Evolutionary conservation across 176 grass and related monocot species (phyloP).

Genomic region (Metroxylon sagu): DNA sequence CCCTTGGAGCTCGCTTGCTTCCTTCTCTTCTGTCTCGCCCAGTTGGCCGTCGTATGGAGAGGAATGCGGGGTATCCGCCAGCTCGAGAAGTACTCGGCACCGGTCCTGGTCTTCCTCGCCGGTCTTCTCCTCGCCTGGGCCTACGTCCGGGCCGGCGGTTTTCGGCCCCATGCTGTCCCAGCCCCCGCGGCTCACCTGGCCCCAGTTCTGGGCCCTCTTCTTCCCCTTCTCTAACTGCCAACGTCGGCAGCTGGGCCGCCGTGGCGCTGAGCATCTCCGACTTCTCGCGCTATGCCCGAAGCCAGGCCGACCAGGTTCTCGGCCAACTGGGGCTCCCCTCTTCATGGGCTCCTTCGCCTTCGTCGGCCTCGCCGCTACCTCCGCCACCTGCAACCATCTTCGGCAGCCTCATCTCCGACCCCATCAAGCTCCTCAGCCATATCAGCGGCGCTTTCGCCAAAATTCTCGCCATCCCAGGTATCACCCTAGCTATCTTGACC

Average conservation of each 20-base stretch:
- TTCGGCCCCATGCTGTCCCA: slow-evolving; percentile 31
- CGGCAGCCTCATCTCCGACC: slow-evolving; percentile 24
- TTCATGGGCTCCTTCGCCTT: slow-evolving; percentile 26
- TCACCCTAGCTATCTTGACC: slow-evolving; percentile 24
- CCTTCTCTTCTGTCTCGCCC: slow-evolving; percentile 23
- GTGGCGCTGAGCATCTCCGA: slow-evolving; percentile 34
- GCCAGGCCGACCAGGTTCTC: no score
- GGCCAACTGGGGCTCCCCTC: slow-evolving; percentile 26
- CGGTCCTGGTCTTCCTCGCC: slow-evolving; percentile 15
- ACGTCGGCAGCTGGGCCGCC: slow-evolving; percentile 19
- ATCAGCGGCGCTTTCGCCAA: slow-evolving; percentile 7
- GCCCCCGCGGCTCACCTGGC: slow-evolving; percentile 11
- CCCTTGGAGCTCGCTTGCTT: slow-evolving; percentile 27
- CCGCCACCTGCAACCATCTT: slow-evolving; percentile 30
- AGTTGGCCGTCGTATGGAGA: slow-evolving; percentile 26
- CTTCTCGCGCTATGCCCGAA: slow-evolving; percentile 26
- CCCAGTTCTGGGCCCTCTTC: slow-evolving; percentile 31
- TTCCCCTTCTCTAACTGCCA: slow-evolving; percentile 40
- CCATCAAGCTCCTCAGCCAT: slow-evolving; percentile 25
- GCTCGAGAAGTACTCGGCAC: slow-evolving; percentile 20
- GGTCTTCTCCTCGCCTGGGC: slow-evolving; percentile 28
- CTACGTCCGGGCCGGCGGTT: slow-evolving; percentile 27
- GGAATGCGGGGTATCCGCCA: slow-evolving; percentile 19
- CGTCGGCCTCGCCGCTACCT: slow-evolving; percentile 27
- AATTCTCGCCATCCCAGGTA: slow-evolving; percentile 27